A percentile compares a stretch with the other conserved stretches of the same genome.
These are phyloP conservation scores for Hypoxylon rubiginosum DNA, from an alignment of 2,329 filamentous ascomycete genomes.

Conservation along the genomic window DNA sequence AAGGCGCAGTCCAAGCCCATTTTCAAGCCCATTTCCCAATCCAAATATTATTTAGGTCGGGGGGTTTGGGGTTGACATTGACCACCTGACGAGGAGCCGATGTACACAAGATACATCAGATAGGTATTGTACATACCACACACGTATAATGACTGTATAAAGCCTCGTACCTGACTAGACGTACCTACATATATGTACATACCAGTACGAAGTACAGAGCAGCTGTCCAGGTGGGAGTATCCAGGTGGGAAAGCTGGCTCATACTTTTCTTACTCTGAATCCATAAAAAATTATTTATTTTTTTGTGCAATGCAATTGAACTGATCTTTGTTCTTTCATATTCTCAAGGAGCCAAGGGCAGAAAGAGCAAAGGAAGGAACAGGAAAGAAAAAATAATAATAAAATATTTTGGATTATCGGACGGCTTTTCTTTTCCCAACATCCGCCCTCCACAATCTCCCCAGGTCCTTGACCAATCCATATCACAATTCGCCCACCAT, in stretches of 20 bases:
- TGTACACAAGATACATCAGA: conserved; percentile 4
- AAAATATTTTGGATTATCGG: conserved; percentile 37
- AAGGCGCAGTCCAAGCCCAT: conserved; percentile 28
- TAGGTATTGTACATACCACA: background rate
- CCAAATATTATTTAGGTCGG: conserved; percentile 29
- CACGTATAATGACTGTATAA: conserved; percentile 15
- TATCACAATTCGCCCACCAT: conserved; percentile 45
- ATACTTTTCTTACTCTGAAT: conserved; percentile 16
- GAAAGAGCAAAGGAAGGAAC: background rate
- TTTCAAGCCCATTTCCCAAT: conserved; percentile 9
- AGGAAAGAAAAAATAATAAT: conserved; percentile 27
- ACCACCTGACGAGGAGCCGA: conserved; percentile 35
- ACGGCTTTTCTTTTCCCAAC: conserved; percentile 41
- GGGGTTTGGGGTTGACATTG: conserved; percentile 1
- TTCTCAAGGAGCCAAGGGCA: conserved; percentile 25
- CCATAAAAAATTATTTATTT: conserved; percentile 40
- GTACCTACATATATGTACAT: conserved; percentile 38
- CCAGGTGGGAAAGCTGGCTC: background rate
- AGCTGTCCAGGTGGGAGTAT: background rate
- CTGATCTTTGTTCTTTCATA: conserved; percentile 37
- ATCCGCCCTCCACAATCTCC: conserved; percentile 41
- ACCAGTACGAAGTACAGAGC: conserved; percentile 11
- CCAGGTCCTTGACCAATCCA: conserved; percentile 40
- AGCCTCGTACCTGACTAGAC: background rate
- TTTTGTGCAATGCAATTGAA: conserved; percentile 39